phyloP scores from a whole-genome alignment of 139 green algal genomes.

The Diplosphaera chodatii region DNA sequence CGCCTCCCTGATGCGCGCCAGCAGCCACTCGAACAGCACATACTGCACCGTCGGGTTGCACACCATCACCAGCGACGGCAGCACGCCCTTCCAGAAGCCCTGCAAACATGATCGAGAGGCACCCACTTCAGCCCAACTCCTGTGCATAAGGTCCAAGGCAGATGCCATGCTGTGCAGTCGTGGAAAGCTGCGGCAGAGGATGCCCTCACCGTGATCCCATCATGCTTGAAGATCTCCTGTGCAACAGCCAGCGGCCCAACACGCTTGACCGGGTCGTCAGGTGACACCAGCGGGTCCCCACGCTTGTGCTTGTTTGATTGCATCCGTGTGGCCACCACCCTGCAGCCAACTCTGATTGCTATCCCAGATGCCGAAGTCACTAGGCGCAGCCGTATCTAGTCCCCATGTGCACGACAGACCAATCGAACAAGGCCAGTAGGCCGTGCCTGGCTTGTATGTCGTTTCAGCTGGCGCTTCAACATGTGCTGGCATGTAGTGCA shows the following conservation, averaged over 20 bases:
- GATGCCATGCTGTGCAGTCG: too few species aligned
- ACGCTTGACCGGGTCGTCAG: not conserved
- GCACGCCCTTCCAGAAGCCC: slow-evolving; percentile 82
- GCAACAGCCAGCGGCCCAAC: slow-evolving; percentile 17
- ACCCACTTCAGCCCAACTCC: too few species aligned
- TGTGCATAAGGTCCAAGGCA: too few species aligned
- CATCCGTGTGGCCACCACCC: slow-evolving; percentile 79
- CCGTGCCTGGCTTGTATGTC: too few species aligned
- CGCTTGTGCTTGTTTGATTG: slow-evolving; percentile 37
- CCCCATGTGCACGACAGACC: too few species aligned
- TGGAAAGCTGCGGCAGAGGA: not conserved
- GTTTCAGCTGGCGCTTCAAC: too few species aligned
- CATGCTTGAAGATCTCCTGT: slow-evolving; percentile 41
- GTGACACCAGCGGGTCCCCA: not conserved
- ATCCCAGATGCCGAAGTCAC: too few species aligned
- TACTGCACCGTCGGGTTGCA: slow-evolving; percentile 84
- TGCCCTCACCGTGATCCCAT: slow-evolving; percentile 21
- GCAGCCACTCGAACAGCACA: slow-evolving; percentile 78
- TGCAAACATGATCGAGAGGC: too few species aligned
- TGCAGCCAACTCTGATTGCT: too few species aligned
- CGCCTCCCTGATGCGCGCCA: slow-evolving; percentile 13
- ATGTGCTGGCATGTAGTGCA: too few species aligned
- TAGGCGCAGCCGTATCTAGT: too few species aligned
- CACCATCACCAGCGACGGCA: slow-evolving; percentile 83
- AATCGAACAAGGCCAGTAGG: too few species aligned